Conservation (phyloP, 1,284 basidiomycete species). For the Caloboletus inedulis region DNA sequence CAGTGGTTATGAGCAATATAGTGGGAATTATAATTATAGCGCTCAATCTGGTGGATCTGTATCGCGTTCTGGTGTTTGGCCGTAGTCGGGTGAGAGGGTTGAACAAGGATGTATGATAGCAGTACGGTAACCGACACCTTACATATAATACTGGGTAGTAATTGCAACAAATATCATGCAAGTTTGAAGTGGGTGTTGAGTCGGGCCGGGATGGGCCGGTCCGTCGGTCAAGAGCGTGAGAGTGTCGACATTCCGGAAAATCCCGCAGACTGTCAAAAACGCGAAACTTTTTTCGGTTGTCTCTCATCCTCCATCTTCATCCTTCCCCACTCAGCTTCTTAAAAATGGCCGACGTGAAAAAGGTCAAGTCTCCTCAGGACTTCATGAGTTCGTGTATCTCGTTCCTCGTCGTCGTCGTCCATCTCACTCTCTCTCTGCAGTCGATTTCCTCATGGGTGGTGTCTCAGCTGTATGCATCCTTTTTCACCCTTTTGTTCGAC, state of each 20-base stretch:
- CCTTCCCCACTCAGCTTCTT: constrained; percentile 49
- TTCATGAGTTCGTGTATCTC: constrained; percentile 52
- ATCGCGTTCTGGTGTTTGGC: constrained; percentile 28
- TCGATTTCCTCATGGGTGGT: constrained; percentile 91
- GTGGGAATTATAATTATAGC: constrained; percentile 26
- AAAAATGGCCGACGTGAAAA: constrained; percentile 79
- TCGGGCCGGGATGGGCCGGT: constrained; percentile 1
- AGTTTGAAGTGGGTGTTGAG: background rate
- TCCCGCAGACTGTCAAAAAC: constrained; percentile 39
- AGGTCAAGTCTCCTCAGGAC: constrained; percentile 75
- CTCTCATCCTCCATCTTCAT: constrained; percentile 39
- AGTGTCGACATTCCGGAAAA: constrained; percentile 36
- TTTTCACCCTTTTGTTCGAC: background rate
- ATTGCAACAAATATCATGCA: background rate
- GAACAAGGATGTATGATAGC: constrained; percentile 24
- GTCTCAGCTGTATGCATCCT: constrained; percentile 72
- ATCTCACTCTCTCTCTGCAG: constrained; percentile 38
- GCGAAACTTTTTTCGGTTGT: constrained; percentile 35
- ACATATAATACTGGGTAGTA: constrained; percentile 12
- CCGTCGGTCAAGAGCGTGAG: constrained; percentile 38
- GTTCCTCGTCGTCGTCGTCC: background rate
- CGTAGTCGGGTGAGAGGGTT: constrained; percentile 18
- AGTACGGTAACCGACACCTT: constrained; percentile 14
- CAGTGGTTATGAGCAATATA: constrained; percentile 26
- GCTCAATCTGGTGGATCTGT: constrained; percentile 23